Evolutionary conservation across 306 rosid species (phyloP), one percentile per base, ranked within the genome.

Genomic region (Dryas alaskensis): DNA sequence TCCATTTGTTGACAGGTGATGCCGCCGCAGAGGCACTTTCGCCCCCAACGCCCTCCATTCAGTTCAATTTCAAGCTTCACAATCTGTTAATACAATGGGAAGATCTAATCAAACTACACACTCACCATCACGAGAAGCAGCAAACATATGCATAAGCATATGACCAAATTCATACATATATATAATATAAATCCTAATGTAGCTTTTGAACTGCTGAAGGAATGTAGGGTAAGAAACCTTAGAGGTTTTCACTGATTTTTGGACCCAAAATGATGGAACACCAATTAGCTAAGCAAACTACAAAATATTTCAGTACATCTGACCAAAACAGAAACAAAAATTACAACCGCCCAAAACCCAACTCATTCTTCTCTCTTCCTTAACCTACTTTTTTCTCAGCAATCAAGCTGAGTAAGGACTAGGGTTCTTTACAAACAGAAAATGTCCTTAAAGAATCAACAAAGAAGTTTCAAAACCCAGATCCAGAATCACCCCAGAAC

Each of bases 41-140:
- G 43, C 84, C 90, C 82, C 96, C 96, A 77, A 76, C 69, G 76
- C 96, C 93, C 78, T 92, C 97, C 97, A 92, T 92, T 79, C 81
- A 66, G 27, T 11, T 57, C 55, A 78, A 79, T 60, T 77, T 53
- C 74, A 82, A 76, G 74, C 80, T 82, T 57, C 85, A 76, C 72
- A 86, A 82, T 80, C 92, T 89, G 84, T 66, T 57, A 6, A 79
- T 4, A 48, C 49, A 75, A 19, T 40, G 10, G 47, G 37, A 69
- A 27, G 39, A 42, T 69, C 71, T 8, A 61, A 69, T 81, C 76
- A 62, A 80, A 22, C 49, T 69, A 52, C 54, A 61, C 65, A 47
- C 46, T 42, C 65, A 60, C 19, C 65, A 13, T 31, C 19, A 37
- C 10, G 46, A 27, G 8, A 70, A 40, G 53, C 44, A 12, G 22